phyloP scores from a whole-genome alignment of 116 monocot species.

The Posidonia oceanica region DNA sequence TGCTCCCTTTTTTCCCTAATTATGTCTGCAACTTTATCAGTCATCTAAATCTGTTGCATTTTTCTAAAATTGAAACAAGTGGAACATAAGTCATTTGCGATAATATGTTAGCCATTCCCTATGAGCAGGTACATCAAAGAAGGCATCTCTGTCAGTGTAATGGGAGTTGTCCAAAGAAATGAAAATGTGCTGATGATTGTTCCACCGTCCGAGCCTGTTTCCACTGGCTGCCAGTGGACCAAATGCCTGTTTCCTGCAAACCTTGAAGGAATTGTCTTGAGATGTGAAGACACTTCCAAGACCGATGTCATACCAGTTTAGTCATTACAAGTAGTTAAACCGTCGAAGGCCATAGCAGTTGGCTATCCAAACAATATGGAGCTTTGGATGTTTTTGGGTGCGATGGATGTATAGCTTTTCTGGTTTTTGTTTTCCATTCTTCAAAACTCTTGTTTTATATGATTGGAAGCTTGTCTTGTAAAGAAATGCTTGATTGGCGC shows the following conservation, averaged over 20 bases:
- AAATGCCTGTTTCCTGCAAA: constrained; percentile 67
- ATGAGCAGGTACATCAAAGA: constrained; percentile 85
- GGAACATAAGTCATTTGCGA: not conserved
- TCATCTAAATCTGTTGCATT: too few relatives aligned
- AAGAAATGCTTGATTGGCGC: too few relatives aligned
- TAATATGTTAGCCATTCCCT: not conserved
- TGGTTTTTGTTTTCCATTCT: too few relatives aligned
- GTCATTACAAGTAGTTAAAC: not conserved
- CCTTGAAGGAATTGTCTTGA: constrained; percentile 80
- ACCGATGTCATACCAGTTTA: constrained; percentile 93
- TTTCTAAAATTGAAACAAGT: not conserved
- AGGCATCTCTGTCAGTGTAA: constrained; percentile 95
- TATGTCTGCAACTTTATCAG: not conserved
- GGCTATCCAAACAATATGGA: too few relatives aligned
- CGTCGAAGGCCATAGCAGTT: too few relatives aligned
- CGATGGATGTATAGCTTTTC: too few relatives aligned
- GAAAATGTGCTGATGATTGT: constrained; percentile 98
- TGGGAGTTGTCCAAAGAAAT: constrained; percentile 92
- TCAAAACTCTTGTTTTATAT: too few relatives aligned
- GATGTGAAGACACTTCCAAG: constrained; percentile 91
- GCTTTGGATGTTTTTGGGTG: too few relatives aligned
- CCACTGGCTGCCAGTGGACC: constrained; percentile 82
- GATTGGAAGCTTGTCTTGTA: too few relatives aligned
- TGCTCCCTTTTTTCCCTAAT: too few relatives aligned
- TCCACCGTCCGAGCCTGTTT: constrained; percentile 70